Conservation (phyloP, 139 green algal species). For the Tetradesmus lagerheimii region DNA sequence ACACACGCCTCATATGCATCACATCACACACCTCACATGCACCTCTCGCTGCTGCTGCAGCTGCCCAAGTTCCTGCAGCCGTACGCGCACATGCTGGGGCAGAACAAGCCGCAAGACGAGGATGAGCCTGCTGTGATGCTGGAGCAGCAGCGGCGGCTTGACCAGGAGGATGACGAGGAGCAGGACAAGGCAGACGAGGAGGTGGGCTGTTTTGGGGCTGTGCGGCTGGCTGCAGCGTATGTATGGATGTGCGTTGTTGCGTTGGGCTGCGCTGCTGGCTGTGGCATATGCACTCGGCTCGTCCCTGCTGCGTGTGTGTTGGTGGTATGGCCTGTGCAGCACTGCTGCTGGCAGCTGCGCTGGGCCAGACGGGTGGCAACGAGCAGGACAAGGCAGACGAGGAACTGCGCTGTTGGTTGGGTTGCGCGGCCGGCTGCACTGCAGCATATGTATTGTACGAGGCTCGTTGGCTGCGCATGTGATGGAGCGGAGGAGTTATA, state of each 20-base stretch:
- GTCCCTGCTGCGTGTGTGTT: no score
- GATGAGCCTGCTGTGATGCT: constrained; percentile 40
- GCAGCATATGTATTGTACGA: constrained; percentile 67
- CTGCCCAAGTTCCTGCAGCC: constrained; percentile 85
- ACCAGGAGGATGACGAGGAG: constrained; percentile 36
- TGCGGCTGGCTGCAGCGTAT: no score
- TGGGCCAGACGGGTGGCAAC: constrained; percentile 18
- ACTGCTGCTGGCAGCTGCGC: no score
- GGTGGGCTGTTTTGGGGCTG: constrained; percentile 78
- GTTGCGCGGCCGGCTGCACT: no score
- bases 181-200: constrained; percentile 40
- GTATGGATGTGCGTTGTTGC: no score
- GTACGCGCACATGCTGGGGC: constrained; percentile 78
- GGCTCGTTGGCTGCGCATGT: constrained; percentile 56
- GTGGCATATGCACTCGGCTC: no score
- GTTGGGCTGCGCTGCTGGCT: no score
- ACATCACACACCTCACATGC: no score
- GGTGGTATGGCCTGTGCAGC: no score
- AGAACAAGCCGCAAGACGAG: constrained; percentile 38
- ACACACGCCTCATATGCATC: no score
- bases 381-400: constrained; percentile 44
- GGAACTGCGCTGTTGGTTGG: constrained; percentile 70
- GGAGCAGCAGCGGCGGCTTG: neutral
- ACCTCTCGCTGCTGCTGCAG: neutral
- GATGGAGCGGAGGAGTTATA: no score